phyloP scores from a whole-genome alignment of 345 rosid genomes.

The Excoecaria cochinchinensis region DNA sequence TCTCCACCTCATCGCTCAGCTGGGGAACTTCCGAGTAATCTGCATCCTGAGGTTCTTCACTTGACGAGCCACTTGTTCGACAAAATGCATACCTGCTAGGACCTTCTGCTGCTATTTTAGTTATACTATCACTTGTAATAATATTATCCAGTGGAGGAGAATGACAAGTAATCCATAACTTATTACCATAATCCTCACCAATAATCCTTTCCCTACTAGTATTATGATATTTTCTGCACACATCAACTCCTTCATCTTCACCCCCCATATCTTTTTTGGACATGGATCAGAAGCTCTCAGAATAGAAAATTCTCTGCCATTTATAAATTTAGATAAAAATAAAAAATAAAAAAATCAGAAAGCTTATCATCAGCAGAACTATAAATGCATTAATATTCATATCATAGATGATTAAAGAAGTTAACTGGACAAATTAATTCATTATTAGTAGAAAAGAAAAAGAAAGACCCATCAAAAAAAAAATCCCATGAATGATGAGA shows the following conservation, averaged over 20 bases:
- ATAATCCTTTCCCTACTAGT: constrained; percentile 25
- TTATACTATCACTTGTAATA: constrained; percentile 23
- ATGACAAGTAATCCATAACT: constrained; percentile 12
- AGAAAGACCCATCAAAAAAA: neutral
- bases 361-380: constrained; percentile 7
- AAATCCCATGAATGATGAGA: neutral
- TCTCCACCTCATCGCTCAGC: constrained; percentile 71
- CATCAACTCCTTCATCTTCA: constrained; percentile 33
- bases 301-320: constrained; percentile 13
- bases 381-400: neutral
- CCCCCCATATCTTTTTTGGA: constrained; percentile 33
- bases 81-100: constrained; percentile 3
- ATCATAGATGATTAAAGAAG: neutral
- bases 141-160: constrained; percentile 22
- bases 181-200: constrained; percentile 26
- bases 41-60: constrained; percentile 83
- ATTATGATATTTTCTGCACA: constrained; percentile 3
- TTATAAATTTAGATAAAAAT: neutral
- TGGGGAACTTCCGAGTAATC: constrained; percentile 64
- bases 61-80: constrained; percentile 31
- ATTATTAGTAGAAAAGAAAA: neutral
- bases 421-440: neutral
- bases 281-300: constrained; percentile 28
- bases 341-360: neutral
- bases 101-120: constrained; percentile 11